Conservation (phyloP, 2,329 filamentous ascomycete genomes). For the Pseudophaeomoniella oleicola region DNA sequence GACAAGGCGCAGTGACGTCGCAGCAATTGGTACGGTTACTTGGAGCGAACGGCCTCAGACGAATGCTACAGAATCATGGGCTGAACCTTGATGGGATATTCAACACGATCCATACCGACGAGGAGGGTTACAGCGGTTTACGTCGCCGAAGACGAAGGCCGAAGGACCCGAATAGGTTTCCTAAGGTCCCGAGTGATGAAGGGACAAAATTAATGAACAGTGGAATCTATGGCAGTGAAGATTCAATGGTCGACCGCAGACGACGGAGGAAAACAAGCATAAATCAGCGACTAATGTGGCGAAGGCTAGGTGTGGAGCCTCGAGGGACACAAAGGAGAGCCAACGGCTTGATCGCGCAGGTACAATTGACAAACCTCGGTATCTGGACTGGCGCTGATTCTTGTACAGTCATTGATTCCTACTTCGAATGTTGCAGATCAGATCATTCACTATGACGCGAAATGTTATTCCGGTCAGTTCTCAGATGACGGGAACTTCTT, state of each 20-base stretch:
- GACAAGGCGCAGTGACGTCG: not conserved
- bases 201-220: conserved; percentile 68
- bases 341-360: conserved; percentile 57
- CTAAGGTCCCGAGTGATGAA: conserved; percentile 68
- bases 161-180: conserved; percentile 43
- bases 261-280: conserved; percentile 46
- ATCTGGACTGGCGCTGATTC: too few species aligned
- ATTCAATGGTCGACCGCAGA: conserved; percentile 35
- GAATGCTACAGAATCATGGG: not conserved
- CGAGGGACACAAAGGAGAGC: conserved; percentile 42
- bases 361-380: too few species aligned
- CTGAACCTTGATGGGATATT: not conserved
- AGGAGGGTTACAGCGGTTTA: not conserved
- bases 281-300: conserved; percentile 57
- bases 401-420: conserved; percentile 56
- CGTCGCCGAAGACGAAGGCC: conserved; percentile 32
- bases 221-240: conserved; percentile 62
- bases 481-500: conserved; percentile 97
- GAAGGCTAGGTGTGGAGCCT: conserved; percentile 60
- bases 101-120: not conserved
- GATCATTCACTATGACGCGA: conserved; percentile 72
- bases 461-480: conserved; percentile 91
- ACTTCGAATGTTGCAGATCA: conserved; percentile 57
- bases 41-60: not conserved
- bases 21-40: conserved; percentile 1